These are phyloP conservation scores for Rhynchospora pubera DNA, from an alignment of 176 grass and related monocot species.

Conservation along the genomic window DNA sequence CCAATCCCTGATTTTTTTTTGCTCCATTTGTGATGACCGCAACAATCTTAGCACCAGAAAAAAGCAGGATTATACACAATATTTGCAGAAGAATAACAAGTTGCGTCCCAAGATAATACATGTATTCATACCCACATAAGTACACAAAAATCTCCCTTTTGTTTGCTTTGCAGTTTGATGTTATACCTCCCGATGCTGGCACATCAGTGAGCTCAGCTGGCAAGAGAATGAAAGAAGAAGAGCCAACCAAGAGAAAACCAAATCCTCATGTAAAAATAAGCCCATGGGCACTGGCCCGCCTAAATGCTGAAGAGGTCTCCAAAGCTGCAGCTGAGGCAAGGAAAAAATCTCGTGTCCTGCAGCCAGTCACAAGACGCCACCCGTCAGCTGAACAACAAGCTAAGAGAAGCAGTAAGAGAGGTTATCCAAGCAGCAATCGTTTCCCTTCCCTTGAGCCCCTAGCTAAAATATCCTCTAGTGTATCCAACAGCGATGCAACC, in stretches of 20 bases:
- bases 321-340: constrained; percentile 73
- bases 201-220: constrained; percentile 42
- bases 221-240: constrained; percentile 58
- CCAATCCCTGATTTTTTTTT: background rate
- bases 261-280: constrained; percentile 72
- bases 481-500: constrained; percentile 41
- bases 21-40: background rate
- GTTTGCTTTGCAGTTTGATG: constrained; percentile 58
- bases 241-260: constrained; percentile 59
- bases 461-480: constrained; percentile 52
- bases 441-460: constrained; percentile 70
- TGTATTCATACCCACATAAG: background rate
- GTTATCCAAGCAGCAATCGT: constrained; percentile 36
- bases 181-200: constrained; percentile 72
- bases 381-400: constrained; percentile 26
- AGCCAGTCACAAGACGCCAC: constrained; percentile 49
- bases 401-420: constrained; percentile 42
- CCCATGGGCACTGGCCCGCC: constrained; percentile 89
- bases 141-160: background rate
- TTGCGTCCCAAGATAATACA: background rate
- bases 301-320: constrained; percentile 97
- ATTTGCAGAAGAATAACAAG: background rate
- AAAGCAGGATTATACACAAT: background rate
- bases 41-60: background rate
- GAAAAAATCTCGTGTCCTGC: constrained; percentile 88